Evolutionary conservation across 352 stramenopile species (phyloP), one percentile per base, ranked within the genome.

Genomic region (Phytophthora vignae): DNA sequence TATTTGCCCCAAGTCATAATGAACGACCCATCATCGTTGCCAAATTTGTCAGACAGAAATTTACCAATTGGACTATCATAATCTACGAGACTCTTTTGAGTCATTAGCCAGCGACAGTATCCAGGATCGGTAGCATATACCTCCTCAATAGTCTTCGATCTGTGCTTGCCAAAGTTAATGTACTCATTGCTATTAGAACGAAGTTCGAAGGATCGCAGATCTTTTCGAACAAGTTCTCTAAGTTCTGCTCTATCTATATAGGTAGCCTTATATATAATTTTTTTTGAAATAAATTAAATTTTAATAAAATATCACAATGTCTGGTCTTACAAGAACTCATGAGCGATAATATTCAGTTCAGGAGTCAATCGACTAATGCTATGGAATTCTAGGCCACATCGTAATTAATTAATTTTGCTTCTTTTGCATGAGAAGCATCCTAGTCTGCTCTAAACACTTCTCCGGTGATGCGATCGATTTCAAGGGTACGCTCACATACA

Each of bases 151-250:
- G 60, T 55, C 12, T 60, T 60, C 2, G 15, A 36, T 17, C 54
- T 58, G 17, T 63, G 49, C 60, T 67, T 67, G 15, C 48, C 46
- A 59, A 58, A 53, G 59, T 65, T 65, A 65, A 38, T 31, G 31
- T 52, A 36, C 29, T 60, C 60, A 60, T 22, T 67, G 14, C 17
- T 67, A 31, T n/a, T n/a, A n/a, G n/a, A n/a, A n/a, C n/a, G n/a
- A n/a, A n/a, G n/a, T n/a, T n/a, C n/a, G n/a, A n/a, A n/a, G n/a
- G n/a, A n/a, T n/a, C n/a, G n/a, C n/a, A n/a, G n/a, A n/a, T n/a
- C n/a, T n/a, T n/a, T n/a, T n/a, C n/a, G n/a, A n/a, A n/a, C n/a
- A n/a, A n/a, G n/a, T n/a, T n/a, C n/a, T n/a, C n/a, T n/a, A n/a
- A n/a, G n/a, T n/a, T n/a, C n/a, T n/a, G n/a, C n/a, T n/a, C n/a